These are phyloP conservation scores for Oldenlandia corymbosa DNA, from an alignment of 257 asterid species.

Conservation along the genomic window DNA sequence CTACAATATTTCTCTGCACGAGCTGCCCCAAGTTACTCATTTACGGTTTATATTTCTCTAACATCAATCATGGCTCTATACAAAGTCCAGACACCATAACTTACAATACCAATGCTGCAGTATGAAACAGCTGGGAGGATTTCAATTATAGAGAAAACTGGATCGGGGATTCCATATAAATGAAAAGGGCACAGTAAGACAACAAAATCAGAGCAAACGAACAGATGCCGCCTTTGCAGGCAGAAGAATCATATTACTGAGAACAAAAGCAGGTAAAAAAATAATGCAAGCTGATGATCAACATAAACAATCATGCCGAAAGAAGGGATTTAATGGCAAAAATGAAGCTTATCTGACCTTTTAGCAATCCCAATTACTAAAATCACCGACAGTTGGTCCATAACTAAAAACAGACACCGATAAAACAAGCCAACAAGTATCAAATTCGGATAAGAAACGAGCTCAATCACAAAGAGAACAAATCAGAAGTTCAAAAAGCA, in stretches of 20 bases:
- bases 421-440: not conserved
- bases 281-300: not conserved
- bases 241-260: not conserved
- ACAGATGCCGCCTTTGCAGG: not conserved
- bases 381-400: not conserved
- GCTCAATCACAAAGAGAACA: not conserved
- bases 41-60: not conserved
- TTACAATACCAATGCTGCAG: not conserved
- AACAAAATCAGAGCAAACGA: not conserved
- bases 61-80: not conserved
- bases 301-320: not conserved
- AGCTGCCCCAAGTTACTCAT: not conserved
- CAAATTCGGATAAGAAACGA: conserved; percentile 3
- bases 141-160: not conserved
- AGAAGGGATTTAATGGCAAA: not conserved
- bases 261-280: not conserved
- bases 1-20: not conserved
- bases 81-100: not conserved
- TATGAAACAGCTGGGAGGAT: not conserved
- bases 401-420: not conserved
- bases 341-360: not conserved
- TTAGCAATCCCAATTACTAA: not conserved
- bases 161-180: not conserved
- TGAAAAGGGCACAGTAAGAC: not conserved
- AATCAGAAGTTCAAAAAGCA: not conserved